Evolutionary conservation across 805 yeast genomes (phyloP).

Genomic region (Metschnikowia cubensis): DNA sequence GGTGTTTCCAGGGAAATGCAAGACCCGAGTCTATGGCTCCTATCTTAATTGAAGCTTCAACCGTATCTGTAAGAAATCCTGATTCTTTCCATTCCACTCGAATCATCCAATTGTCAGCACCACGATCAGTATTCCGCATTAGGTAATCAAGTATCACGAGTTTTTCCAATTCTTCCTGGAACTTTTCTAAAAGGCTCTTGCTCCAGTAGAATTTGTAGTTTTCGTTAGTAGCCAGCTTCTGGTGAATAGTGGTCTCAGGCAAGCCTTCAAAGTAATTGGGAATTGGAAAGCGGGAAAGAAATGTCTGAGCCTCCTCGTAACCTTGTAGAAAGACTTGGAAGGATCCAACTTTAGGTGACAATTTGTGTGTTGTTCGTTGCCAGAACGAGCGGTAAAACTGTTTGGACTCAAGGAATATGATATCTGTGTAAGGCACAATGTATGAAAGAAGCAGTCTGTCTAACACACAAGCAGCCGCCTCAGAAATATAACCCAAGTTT

Average conservation of each 20-base stretch:
- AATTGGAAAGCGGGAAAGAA: slow-evolving; percentile 52
- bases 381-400: slow-evolving; percentile 51
- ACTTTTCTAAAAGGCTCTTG: slow-evolving; percentile 41
- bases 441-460: slow-evolving; percentile 56
- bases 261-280: slow-evolving; percentile 32
- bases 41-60: slow-evolving; percentile 34
- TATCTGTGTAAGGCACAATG: slow-evolving; percentile 65
- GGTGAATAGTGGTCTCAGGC: slow-evolving; percentile 2
- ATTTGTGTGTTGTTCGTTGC: slow-evolving; percentile 29
- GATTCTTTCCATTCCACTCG: slow-evolving; percentile 41
- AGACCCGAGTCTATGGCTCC: slow-evolving; percentile 78
- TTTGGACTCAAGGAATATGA: slow-evolving; percentile 46
- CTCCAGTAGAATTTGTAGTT: slow-evolving; percentile 49
- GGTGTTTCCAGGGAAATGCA: slow-evolving; percentile 78
- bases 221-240: neutral
- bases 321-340: slow-evolving; percentile 60
- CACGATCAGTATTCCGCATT: slow-evolving; percentile 72
- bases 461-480: slow-evolving; percentile 65
- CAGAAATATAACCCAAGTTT: slow-evolving; percentile 67
- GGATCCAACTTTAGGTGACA: slow-evolving; percentile 53
- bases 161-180: slow-evolving; percentile 62
- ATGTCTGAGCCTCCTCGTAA: slow-evolving; percentile 58
- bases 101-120: slow-evolving; percentile 77
- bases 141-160: slow-evolving; percentile 67
- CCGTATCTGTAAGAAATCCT: neutral